Percentiles rank a stretch among this genome's conserved stretches.
Evolutionary conservation across 768 basidiomycete species (phyloP).

Genomic region (Collybiopsis confluens): DNA sequence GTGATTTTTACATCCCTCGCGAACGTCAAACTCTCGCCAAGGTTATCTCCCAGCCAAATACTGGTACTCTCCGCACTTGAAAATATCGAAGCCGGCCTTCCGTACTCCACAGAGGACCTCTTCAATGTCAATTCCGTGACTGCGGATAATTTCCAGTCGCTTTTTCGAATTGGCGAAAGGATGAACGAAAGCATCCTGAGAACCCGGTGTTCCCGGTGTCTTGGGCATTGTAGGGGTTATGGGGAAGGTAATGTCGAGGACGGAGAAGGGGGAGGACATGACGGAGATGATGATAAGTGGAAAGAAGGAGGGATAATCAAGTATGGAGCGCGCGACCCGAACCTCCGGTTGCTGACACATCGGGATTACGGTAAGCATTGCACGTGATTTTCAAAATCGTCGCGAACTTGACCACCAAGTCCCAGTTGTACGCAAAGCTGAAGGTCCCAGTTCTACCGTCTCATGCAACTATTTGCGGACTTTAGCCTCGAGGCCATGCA

Average conservation of each 20-base stretch:
- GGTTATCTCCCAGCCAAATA: slow-evolving; percentile 66
- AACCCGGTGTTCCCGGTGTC: slow-evolving; percentile 1
- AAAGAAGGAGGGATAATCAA: too few relatives aligned
- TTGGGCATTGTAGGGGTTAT: slow-evolving; percentile 5
- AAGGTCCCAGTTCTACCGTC: too few relatives aligned
- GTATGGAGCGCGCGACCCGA: too few relatives aligned
- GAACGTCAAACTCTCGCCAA: slow-evolving; percentile 50
- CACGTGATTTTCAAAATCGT: too few relatives aligned
- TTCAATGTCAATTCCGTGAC: slow-evolving; percentile 58
- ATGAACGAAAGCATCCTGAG: background rate
- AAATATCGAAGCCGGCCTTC: slow-evolving; percentile 40
- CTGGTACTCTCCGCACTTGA: slow-evolving; percentile 39
- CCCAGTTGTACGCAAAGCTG: too few relatives aligned
- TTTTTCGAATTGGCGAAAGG: slow-evolving; percentile 25
- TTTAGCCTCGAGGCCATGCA: too few relatives aligned
- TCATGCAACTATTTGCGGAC: too few relatives aligned
- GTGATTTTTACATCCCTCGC: slow-evolving; percentile 61
- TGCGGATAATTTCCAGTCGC: slow-evolving; percentile 50
- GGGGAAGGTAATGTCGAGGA: slow-evolving; percentile 3
- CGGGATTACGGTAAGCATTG: too few relatives aligned
- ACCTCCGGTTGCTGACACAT: too few relatives aligned
- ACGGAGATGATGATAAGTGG: background rate
- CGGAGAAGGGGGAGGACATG: slow-evolving; percentile 5
- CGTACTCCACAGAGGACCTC: slow-evolving; percentile 24
- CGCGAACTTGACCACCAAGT: too few relatives aligned